Evolutionary conservation across 495 filamentous ascomycete genomes (phyloP).

Genomic region (Talaromyces liani): DNA sequence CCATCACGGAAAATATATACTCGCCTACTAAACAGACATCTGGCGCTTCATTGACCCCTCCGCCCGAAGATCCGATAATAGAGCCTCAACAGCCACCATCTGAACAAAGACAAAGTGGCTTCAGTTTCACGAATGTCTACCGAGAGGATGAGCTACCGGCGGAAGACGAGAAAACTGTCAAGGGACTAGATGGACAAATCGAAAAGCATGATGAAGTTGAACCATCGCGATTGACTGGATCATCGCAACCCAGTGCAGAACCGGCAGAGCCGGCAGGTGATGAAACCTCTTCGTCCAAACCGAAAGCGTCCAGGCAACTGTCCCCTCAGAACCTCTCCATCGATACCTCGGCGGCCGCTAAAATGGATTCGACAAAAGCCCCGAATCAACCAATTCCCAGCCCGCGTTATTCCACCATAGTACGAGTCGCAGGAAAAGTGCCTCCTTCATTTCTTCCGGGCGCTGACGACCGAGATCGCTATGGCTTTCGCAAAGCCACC

Average conservation of each 20-base stretch:
- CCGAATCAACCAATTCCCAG: slow-evolving; percentile 14
- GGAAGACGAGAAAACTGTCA: neutral
- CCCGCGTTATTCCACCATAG: slow-evolving; percentile 29
- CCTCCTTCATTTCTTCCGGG: slow-evolving; percentile 26
- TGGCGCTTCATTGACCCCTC: neutral
- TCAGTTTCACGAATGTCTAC: neutral
- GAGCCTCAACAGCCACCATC: neutral
- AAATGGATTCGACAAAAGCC: neutral
- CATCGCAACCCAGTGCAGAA: neutral
- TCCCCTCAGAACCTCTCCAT: slow-evolving; percentile 4
- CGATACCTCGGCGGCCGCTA: neutral
- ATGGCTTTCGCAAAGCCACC: slow-evolving; percentile 86
- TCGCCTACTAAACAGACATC: slow-evolving; percentile 3
- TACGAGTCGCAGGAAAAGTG: slow-evolving; percentile 34
- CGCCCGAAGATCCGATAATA: neutral
- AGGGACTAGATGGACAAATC: neutral
- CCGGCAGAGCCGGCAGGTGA: neutral
- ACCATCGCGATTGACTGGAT: slow-evolving; percentile 3
- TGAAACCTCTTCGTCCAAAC: neutral
- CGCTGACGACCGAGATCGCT: slow-evolving; percentile 58
- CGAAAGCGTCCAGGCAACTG: neutral
- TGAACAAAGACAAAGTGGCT: neutral
- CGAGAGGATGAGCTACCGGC: neutral
- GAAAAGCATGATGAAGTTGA: neutral
- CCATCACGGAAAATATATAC: neutral